Conservation (phyloP, 768 basidiomycete species). For the Lentinula boryana region DNA sequence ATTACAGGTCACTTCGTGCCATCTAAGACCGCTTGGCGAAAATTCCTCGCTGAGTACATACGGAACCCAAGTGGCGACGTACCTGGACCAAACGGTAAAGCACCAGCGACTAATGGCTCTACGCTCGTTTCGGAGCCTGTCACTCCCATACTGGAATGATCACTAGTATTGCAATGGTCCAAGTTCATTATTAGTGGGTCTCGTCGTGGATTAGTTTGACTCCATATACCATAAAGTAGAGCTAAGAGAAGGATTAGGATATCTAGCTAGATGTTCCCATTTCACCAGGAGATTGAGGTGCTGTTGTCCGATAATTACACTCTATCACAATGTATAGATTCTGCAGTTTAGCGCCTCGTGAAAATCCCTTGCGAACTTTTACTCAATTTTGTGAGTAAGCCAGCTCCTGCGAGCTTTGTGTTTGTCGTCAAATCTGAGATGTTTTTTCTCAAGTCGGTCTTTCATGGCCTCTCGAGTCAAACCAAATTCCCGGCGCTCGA, state of each 20-base stretch:
- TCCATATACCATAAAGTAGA: not conserved
- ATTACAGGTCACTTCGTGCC: slow-evolving; percentile 79
- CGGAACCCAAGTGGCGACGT: slow-evolving; percentile 40
- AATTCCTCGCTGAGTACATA: slow-evolving; percentile 67
- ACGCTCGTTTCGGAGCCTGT: not conserved
- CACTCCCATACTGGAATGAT: not conserved
- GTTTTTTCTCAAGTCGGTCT: no score
- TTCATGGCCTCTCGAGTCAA: not conserved
- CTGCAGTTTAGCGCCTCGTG: not conserved
- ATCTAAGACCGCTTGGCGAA: slow-evolving; percentile 68
- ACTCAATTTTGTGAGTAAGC: not conserved
- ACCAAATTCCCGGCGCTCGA: not conserved
- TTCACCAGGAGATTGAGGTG: not conserved
- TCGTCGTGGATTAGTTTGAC: not conserved
- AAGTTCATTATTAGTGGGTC: no score
- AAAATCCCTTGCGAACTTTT: no score
- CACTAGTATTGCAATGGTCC: not conserved
- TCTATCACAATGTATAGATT: not conserved
- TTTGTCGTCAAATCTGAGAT: no score
- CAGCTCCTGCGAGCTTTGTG: no score
- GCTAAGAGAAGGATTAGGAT: no score
- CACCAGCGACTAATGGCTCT: not conserved
- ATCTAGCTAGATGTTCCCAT: not conserved
- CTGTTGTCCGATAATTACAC: no score
- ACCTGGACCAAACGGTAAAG: slow-evolving; percentile 32